Percentiles rank a stretch among this genome's conserved stretches.
These are phyloP conservation scores for Alternaria sp. DNA, from an alignment of 2,329 filamentous ascomycete genomes.

Conservation along the genomic window DNA sequence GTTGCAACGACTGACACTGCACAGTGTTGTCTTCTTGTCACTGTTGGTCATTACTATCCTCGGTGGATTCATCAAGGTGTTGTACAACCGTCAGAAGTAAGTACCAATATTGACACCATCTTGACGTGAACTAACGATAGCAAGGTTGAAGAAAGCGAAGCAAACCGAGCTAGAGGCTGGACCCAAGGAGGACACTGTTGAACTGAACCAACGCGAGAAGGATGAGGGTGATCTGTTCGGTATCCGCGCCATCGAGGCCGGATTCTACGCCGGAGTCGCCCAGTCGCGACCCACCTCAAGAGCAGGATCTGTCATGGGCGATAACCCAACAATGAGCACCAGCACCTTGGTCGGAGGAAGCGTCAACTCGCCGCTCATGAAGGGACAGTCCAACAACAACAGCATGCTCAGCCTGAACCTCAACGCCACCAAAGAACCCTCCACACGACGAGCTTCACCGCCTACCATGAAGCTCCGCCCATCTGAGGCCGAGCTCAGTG, in stretches of 20 bases:
- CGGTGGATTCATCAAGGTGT: conserved; percentile 44
- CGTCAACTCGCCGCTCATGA: conserved; percentile 39
- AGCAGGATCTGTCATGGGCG: conserved; percentile 37
- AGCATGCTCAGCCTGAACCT: conserved; percentile 45
- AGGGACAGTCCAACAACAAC: conserved; percentile 38
- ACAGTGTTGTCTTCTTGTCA: conserved; percentile 44
- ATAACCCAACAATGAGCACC: conserved; percentile 40
- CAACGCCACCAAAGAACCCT: conserved; percentile 28
- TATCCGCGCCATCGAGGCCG: conserved; percentile 51
- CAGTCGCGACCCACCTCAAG: conserved; percentile 49
- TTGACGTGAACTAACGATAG: conserved; percentile 13
- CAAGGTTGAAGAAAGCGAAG: conserved; percentile 41
- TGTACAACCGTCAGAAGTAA: conserved; percentile 46
- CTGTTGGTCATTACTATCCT: conserved; percentile 42
- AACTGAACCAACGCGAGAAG: conserved; percentile 45
- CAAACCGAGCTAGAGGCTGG: conserved; percentile 34
- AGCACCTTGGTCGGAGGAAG: conserved; percentile 45
- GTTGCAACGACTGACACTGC: conserved; percentile 1
- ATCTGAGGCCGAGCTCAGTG: conserved; percentile 47
- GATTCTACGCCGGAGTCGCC: conserved; percentile 50
- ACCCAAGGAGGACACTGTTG: conserved; percentile 42
- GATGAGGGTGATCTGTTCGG: conserved; percentile 51
- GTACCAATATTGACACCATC: conserved; percentile 7
- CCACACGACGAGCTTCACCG: conserved; percentile 27
- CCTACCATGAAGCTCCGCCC: conserved; percentile 40